Evolutionary conservation across 2,329 filamentous ascomycete species (phyloP).

Genomic region (Colletotrichum tropicale): DNA sequence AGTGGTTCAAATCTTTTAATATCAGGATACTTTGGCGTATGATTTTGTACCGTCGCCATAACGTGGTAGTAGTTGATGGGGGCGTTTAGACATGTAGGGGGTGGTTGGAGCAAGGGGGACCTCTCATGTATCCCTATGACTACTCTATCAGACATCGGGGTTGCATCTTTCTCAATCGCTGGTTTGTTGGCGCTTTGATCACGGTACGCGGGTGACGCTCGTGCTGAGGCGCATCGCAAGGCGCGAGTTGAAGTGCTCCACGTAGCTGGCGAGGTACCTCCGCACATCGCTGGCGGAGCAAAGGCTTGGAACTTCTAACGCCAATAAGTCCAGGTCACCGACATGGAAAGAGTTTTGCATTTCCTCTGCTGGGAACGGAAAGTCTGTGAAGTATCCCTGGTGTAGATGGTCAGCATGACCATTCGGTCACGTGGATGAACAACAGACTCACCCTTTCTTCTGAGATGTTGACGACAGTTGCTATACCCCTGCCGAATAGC

Average conservation of each 20-base stretch:
- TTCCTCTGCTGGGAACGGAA: no score
- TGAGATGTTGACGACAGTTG: constrained; percentile 34
- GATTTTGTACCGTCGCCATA: constrained; percentile 36
- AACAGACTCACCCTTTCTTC: constrained; percentile 27
- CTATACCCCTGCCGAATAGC: constrained; percentile 7
- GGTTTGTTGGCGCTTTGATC: constrained; percentile 26
- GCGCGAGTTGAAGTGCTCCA: constrained; percentile 33
- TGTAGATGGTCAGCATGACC: neutral
- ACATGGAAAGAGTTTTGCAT: neutral
- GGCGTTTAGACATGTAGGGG: no score
- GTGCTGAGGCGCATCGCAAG: constrained; percentile 28
- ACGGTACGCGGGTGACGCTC: constrained; percentile 19
- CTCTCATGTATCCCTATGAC: constrained; percentile 9
- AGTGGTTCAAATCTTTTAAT: constrained; percentile 40
- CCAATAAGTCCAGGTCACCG: neutral
- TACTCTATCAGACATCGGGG: constrained; percentile 38
- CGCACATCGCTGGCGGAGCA: constrained; percentile 29
- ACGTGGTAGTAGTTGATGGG: no score
- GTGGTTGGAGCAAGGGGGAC: no score
- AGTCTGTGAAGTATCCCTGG: constrained; percentile 38
- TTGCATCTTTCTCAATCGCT: constrained; percentile 30
- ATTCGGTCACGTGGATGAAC: neutral
- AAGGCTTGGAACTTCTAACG: constrained; percentile 25
- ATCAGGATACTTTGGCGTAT: constrained; percentile 35
- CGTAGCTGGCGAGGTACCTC: constrained; percentile 36